Conservation (phyloP, 768 basidiomycete genomes). For the Kwoniella sp. region DNA sequence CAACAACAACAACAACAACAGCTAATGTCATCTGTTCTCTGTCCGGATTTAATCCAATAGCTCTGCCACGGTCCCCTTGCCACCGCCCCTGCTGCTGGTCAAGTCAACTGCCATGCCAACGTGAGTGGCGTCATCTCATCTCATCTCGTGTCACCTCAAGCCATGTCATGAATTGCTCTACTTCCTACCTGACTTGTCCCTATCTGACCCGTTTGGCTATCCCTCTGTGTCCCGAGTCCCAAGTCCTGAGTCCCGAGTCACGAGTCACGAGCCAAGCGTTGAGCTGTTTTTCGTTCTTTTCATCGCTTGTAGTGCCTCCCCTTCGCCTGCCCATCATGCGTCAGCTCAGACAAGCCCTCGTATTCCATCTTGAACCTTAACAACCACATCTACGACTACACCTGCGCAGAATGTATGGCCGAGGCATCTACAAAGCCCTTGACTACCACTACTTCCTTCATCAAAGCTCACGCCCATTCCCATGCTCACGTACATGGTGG, state of each 20-base stretch:
- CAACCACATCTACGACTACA: conserved; percentile 34
- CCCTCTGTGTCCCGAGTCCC: too few species aligned
- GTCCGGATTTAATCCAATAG: not conserved
- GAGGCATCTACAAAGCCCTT: not conserved
- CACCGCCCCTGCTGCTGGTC: conserved; percentile 12
- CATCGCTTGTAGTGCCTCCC: conserved; percentile 19
- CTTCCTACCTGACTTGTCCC: too few species aligned
- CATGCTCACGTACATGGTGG: not conserved
- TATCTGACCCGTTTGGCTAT: too few species aligned
- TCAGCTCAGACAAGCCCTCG: conserved; percentile 18
- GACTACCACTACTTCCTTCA: conserved; percentile 1
- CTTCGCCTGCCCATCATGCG: conserved; percentile 30
- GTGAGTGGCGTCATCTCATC: conserved; percentile 17
- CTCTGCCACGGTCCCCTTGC: conserved; percentile 32
- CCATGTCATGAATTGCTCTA: too few species aligned
- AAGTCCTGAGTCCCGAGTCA: too few species aligned
- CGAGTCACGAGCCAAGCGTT: too few species aligned
- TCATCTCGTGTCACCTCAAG: not conserved
- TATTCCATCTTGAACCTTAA: conserved; percentile 22
- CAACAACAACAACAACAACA: too few species aligned
- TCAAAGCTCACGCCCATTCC: conserved; percentile 12
- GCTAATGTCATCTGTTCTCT: too few species aligned
- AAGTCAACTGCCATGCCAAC: conserved; percentile 26
- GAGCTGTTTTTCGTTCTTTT: too few species aligned
- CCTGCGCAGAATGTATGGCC: conserved; percentile 23